Conservation (phyloP, 805 yeast species). For the Clavispora fructus region DNA sequence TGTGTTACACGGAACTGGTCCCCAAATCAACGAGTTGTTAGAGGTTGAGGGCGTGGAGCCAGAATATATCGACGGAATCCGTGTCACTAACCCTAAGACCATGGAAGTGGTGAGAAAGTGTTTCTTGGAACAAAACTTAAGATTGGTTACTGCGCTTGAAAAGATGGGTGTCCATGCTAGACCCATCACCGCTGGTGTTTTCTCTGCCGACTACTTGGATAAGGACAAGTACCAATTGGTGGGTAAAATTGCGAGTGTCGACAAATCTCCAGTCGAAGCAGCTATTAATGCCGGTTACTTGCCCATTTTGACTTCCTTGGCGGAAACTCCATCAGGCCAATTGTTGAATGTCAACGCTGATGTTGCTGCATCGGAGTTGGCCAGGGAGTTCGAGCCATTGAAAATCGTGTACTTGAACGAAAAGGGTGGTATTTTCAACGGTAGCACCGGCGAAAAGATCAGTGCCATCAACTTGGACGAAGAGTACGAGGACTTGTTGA, state of each 20-base stretch:
- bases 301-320: constrained; percentile 93
- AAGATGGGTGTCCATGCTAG: constrained; percentile 96
- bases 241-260: constrained; percentile 82
- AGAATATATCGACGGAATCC: constrained; percentile 90
- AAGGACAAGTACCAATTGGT: constrained; percentile 87
- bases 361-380: constrained; percentile 97
- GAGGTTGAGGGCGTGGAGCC: constrained; percentile 96
- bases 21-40: constrained; percentile 90
- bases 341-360: constrained; percentile 96
- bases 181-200: constrained; percentile 97
- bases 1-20: constrained; percentile 97
- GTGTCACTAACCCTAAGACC: constrained; percentile 90
- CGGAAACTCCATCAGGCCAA: constrained; percentile 96
- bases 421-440: constrained; percentile 95
- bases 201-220: constrained; percentile 87
- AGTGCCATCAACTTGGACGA: constrained; percentile 91
- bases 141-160: constrained; percentile 92
- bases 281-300: constrained; percentile 93
- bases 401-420: constrained; percentile 95
- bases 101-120: constrained; percentile 96
- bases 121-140: constrained; percentile 91
- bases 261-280: constrained; percentile 87
- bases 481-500: constrained; percentile 85
- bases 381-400: constrained; percentile 93
- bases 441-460: constrained; percentile 84